A percentile compares a stretch with the other conserved stretches of the same genome.
These are phyloP conservation scores for Schwanniomyces sp. DNA, from an alignment of 805 yeast species.

Conservation along the genomic window DNA sequence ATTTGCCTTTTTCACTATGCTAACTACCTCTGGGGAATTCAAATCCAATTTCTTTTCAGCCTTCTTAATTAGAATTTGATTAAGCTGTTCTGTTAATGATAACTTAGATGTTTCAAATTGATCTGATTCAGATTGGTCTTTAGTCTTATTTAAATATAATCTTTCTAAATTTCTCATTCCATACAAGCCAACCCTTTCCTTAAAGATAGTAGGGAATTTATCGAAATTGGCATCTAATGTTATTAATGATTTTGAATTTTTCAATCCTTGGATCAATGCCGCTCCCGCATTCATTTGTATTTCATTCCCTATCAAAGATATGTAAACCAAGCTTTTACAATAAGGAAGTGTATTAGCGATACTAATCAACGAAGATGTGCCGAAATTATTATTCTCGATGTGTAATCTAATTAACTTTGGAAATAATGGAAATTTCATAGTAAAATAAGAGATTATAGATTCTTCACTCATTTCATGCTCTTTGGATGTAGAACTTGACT, in stretches of 20 bases:
- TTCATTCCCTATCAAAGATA: conserved; percentile 67
- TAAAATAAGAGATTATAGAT: conserved; percentile 51
- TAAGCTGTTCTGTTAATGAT: conserved; percentile 27
- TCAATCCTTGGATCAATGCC: conserved; percentile 68
- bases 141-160: conserved; percentile 29
- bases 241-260: conserved; percentile 61
- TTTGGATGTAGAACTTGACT: not conserved
- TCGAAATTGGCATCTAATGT: conserved; percentile 68
- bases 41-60: conserved; percentile 33
- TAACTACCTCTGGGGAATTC: conserved; percentile 27
- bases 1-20: conserved; percentile 25
- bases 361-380: conserved; percentile 53
- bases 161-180: conserved; percentile 81
- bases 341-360: conserved; percentile 70
- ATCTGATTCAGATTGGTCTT: not conserved
- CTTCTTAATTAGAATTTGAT: conserved; percentile 30
- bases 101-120: conserved; percentile 7
- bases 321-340: conserved; percentile 63
- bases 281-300: conserved; percentile 61
- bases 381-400: conserved; percentile 65
- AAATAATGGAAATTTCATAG: conserved; percentile 67
- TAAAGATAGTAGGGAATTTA: conserved; percentile 58
- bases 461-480: conserved; percentile 1
- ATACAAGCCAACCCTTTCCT: conserved; percentile 72
- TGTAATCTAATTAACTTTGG: conserved; percentile 64